phyloP scores from a whole-genome alignment of 2,329 filamentous ascomycete species.

The Grosmannia huntii region DNA sequence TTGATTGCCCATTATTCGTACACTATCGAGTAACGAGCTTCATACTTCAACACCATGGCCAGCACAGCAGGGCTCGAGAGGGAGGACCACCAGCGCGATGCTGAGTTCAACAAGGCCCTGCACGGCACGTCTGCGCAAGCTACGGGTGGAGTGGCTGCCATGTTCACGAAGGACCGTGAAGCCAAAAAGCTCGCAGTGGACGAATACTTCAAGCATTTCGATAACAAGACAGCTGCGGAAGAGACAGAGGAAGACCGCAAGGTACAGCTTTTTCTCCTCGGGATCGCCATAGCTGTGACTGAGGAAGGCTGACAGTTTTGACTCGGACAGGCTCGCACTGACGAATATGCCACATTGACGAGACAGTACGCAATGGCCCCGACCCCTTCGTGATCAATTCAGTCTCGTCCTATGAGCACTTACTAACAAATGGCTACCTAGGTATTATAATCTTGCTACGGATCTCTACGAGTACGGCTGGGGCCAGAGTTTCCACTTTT shows the following conservation, averaged over 20 bases:
- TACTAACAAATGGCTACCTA: slow-evolving; percentile 19
- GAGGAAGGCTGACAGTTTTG: neutral
- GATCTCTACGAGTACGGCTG: slow-evolving; percentile 96
- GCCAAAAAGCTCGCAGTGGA: slow-evolving; percentile 52
- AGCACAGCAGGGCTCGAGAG: slow-evolving; percentile 45
- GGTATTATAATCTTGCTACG: slow-evolving; percentile 95
- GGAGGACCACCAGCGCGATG: slow-evolving; percentile 77
- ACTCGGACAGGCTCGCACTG: slow-evolving; percentile 51
- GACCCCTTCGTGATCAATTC: neutral
- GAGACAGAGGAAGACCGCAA: slow-evolving; percentile 78
- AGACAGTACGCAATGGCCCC: slow-evolving; percentile 48
- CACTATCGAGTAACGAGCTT: neutral
- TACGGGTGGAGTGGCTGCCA: slow-evolving; percentile 63
- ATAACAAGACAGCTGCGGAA: slow-evolving; percentile 56
- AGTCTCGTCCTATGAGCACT: neutral
- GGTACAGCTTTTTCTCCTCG: slow-evolving; percentile 27
- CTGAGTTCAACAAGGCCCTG: slow-evolving; percentile 78
- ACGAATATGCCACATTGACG: slow-evolving; percentile 86
- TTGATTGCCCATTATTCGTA: neutral
- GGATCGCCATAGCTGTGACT: neutral
- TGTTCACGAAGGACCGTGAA: slow-evolving; percentile 65
- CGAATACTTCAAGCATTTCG: slow-evolving; percentile 81
- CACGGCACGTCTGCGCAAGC: slow-evolving; percentile 61
- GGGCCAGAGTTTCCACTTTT: slow-evolving; percentile 96
- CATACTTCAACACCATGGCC: slow-evolving; percentile 2